Evolutionary conservation across 75 land plant genomes (phyloP).

Genomic region (Selaginella moellendorffii): DNA sequence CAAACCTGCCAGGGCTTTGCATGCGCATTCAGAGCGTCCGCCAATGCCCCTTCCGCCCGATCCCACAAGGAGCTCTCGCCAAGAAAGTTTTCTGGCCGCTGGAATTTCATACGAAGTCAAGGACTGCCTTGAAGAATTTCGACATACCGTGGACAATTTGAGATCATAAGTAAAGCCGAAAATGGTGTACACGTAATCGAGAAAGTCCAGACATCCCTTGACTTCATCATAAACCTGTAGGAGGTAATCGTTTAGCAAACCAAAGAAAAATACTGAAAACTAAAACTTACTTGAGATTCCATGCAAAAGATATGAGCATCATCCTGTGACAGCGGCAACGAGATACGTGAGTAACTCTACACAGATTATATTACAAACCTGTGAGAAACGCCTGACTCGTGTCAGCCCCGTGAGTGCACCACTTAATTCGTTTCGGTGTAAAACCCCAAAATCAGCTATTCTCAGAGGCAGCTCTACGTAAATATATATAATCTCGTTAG

Average conservation of each 20-base stretch:
- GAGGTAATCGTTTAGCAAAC: no score
- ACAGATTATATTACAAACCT: constrained; percentile 32
- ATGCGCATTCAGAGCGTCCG: constrained; percentile 76
- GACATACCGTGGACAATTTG: constrained; percentile 77
- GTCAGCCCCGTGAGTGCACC: constrained; percentile 97
- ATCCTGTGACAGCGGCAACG: constrained; percentile 49
- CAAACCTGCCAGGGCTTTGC: constrained; percentile 95
- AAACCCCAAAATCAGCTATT: constrained; percentile 93
- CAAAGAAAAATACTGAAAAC: constrained; percentile 14
- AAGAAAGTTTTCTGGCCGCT: constrained; percentile 90
- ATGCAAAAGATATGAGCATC: constrained; percentile 99
- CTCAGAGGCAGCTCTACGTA: constrained; percentile 78
- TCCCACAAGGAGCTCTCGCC: constrained; percentile 85
- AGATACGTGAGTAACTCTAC: constrained; percentile 13
- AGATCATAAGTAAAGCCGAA: constrained; percentile 93
- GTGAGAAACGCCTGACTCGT: constrained; percentile 95
- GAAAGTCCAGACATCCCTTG: constrained; percentile 54
- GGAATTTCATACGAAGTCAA: constrained; percentile 16
- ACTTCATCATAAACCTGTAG: constrained; percentile 93
- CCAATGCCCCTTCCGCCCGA: constrained; percentile 68
- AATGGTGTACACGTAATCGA: constrained; percentile 44
- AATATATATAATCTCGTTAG: neutral
- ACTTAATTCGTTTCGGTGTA: constrained; percentile 99
- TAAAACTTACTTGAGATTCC: constrained; percentile 63
- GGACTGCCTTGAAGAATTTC: constrained; percentile 28